Evolutionary conservation across 202 grass and related monocot genomes (phyloP).

Genomic region (Musa balbisiana): DNA sequence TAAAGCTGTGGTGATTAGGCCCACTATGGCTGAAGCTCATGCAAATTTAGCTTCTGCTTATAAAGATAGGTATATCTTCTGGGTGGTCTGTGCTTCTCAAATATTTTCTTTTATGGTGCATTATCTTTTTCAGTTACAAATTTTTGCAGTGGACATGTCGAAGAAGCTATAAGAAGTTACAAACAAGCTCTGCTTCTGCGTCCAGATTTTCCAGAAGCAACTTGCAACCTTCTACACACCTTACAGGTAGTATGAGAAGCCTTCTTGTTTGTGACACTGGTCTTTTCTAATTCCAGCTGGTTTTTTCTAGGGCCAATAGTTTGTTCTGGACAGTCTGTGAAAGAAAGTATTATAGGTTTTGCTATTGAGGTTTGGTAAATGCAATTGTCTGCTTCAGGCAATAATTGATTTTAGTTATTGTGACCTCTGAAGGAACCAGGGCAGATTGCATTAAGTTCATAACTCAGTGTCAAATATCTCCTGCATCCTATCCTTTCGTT

Average conservation of each 20-base stretch:
- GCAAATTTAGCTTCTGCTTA: constrained; percentile 97
- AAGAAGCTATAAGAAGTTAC: constrained; percentile 72
- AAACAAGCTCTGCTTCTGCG: constrained; percentile 56
- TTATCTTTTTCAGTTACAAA: background rate
- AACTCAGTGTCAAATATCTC: too few species aligned
- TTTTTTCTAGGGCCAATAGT: too few species aligned
- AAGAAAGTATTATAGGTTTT: too few species aligned
- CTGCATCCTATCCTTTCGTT: too few species aligned
- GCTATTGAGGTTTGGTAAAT: too few species aligned
- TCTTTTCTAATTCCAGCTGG: too few species aligned
- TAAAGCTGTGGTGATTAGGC: constrained; percentile 55
- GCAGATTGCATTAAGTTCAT: too few species aligned
- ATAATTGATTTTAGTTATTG: too few species aligned
- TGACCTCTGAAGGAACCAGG: too few species aligned
- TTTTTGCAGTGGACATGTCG: constrained; percentile 57
- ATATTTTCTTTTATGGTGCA: background rate
- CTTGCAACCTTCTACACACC: constrained; percentile 81
- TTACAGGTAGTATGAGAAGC: constrained; percentile 41
- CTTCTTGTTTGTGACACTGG: background rate
- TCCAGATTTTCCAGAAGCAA: constrained; percentile 84
- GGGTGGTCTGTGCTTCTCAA: background rate
- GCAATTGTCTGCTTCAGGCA: too few species aligned
- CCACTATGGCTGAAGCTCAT: constrained; percentile 94
- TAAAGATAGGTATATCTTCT: constrained; percentile 64
- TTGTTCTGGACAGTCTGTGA: too few species aligned